Evolutionary conservation across 2,329 filamentous ascomycete species (phyloP).

Genomic region (Plenodomus lindquistii): DNA sequence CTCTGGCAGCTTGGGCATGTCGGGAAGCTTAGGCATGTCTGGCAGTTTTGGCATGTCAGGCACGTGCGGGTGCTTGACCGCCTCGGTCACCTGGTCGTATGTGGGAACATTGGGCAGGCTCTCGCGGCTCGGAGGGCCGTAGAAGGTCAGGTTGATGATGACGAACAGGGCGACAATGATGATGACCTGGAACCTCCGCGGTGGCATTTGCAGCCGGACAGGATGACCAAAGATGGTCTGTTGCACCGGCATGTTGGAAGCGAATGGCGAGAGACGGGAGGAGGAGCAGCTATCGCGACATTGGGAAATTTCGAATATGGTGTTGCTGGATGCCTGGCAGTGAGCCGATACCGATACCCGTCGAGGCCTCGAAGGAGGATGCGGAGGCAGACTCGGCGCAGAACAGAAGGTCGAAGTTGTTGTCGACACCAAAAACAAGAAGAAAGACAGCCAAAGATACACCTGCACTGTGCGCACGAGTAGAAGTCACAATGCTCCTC

Average conservation of each 20-base stretch:
- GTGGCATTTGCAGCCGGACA: constrained; percentile 43
- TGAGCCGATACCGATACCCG: constrained; percentile 18
- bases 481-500: too few relatives aligned
- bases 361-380: constrained; percentile 2
- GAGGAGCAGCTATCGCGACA: constrained; percentile 9
- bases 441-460: too few relatives aligned
- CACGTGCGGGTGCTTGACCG: constrained; percentile 44
- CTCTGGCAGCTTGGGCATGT: constrained; percentile 33
- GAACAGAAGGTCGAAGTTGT: not conserved
- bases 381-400: not conserved
- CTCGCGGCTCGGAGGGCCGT: constrained; percentile 41
- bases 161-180: constrained; percentile 40
- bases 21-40: constrained; percentile 48
- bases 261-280: constrained; percentile 3
- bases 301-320: constrained; percentile 5
- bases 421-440: too few relatives aligned
- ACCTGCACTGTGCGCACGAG: too few relatives aligned
- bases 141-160: constrained; percentile 38
- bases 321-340: constrained; percentile 1
- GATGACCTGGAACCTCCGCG: constrained; percentile 54
- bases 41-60: constrained; percentile 36
- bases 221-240: constrained; percentile 38
- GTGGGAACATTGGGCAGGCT: constrained; percentile 35
- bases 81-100: constrained; percentile 41
- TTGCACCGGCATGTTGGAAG: constrained; percentile 37